Evolutionary conservation across 78 protist species (phyloP).

Genomic region (Blattamonas nauphoetae): DNA sequence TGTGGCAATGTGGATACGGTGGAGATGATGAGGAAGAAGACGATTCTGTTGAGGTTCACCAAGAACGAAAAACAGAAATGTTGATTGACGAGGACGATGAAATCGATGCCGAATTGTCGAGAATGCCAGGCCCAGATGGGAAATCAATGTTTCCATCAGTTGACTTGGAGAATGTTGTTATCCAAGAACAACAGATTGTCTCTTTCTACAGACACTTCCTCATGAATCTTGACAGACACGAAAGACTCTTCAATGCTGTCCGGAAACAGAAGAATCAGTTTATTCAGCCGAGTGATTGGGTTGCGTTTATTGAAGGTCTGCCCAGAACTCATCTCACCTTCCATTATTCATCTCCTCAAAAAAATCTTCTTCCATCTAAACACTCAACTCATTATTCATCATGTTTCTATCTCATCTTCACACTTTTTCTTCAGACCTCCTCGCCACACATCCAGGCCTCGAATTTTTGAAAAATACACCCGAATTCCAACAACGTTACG

Average conservation of each 20-base stretch:
- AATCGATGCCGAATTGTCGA: no score
- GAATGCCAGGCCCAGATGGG: no score
- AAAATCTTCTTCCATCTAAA: not conserved
- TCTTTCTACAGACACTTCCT: not conserved
- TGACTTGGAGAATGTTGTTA: no score
- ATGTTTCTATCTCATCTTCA: not conserved
- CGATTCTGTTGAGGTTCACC: no score
- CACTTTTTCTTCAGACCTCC: not conserved
- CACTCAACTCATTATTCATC: not conserved
- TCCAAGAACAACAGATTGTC: no score
- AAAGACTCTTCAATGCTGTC: not conserved
- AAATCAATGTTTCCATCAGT: no score
- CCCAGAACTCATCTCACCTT: not conserved
- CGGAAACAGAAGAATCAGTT: not conserved
- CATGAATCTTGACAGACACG: not conserved
- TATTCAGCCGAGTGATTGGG: not conserved
- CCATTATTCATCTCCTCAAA: not conserved
- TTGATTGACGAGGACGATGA: no score
- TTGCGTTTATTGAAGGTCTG: not conserved
- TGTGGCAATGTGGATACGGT: no score
- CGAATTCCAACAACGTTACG: slow-evolving; percentile 66
- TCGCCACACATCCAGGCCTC: slow-evolving; percentile 63
- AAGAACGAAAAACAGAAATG: no score
- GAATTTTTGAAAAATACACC: slow-evolving; percentile 61
- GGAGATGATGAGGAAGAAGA: no score